These are phyloP conservation scores for Prunus mume DNA, from an alignment of 306 rosid genomes.

Conservation along the genomic window DNA sequence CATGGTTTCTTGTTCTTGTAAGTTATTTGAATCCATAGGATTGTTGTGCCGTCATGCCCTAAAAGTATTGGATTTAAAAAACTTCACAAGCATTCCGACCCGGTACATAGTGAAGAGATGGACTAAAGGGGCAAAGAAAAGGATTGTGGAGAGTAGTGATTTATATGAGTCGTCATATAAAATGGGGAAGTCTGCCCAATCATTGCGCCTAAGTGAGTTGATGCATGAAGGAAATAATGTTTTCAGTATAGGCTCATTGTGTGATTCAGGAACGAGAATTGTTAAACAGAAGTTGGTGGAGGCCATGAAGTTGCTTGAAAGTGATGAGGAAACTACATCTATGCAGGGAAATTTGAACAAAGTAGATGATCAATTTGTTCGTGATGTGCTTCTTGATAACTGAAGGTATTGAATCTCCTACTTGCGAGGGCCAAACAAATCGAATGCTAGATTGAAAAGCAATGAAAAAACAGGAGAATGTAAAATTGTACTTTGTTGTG, in stretches of 20 bases:
- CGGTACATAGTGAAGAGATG: slow-evolving; percentile 19
- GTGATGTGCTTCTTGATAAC: slow-evolving; percentile 2
- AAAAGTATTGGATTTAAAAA: slow-evolving; percentile 13
- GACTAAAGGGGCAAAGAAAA: slow-evolving; percentile 13
- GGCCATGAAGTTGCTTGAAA: slow-evolving; percentile 17
- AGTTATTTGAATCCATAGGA: slow-evolving; percentile 18
- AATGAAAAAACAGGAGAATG: neutral
- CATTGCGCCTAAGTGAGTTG: neutral
- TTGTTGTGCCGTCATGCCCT: slow-evolving; percentile 23
- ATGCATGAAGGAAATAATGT: slow-evolving; percentile 19
- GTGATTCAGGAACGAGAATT: slow-evolving; percentile 13
- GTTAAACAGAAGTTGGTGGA: slow-evolving; percentile 10
- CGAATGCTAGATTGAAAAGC: neutral
- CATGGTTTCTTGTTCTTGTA: slow-evolving; percentile 13
- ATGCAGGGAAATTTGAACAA: slow-evolving; percentile 5
- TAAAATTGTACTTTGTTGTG: neutral
- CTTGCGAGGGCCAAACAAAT: neutral
- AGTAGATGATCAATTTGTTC: neutral
- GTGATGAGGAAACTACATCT: slow-evolving; percentile 2
- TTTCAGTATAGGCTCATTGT: slow-evolving; percentile 7
- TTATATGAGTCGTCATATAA: neutral
- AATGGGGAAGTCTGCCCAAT: slow-evolving; percentile 1
- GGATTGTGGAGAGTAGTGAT: neutral
- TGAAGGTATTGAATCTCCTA: neutral
- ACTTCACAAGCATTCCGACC: slow-evolving; percentile 9